A percentile compares a stretch with the other conserved stretches of the same genome.
Evolutionary conservation across 2,329 filamentous ascomycete species (phyloP).

Genomic region (Fusarium nanum): DNA sequence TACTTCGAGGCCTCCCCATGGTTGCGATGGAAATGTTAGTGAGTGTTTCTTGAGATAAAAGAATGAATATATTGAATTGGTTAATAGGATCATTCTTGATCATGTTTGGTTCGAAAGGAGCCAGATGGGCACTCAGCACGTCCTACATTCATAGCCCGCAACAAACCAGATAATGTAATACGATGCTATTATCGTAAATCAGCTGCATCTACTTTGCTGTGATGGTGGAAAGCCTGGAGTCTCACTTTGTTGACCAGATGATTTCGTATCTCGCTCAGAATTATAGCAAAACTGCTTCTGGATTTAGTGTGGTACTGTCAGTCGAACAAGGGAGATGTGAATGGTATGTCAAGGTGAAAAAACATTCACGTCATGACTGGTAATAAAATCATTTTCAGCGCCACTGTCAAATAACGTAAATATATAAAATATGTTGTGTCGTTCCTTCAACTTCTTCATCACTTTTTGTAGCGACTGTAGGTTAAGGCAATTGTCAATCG

Average conservation of each 20-base stretch:
- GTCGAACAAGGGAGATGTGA: conserved; percentile 24
- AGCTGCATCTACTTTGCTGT: too few species aligned
- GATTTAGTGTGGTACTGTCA: conserved; percentile 3
- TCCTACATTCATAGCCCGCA: fast-evolving
- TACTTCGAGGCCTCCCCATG: background rate
- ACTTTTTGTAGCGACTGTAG: background rate
- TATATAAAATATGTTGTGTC: background rate
- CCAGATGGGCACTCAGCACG: background rate
- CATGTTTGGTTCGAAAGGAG: background rate
- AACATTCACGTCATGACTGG: conserved; percentile 41
- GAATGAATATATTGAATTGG: background rate
- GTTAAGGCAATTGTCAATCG: background rate
- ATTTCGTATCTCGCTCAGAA: background rate
- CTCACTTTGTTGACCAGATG: background rate
- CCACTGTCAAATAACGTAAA: conserved; percentile 5
- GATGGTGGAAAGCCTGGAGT: too few species aligned
- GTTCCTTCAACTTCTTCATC: background rate
- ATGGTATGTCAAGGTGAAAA: conserved; percentile 17
- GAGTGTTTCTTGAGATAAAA: background rate
- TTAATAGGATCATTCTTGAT: background rate
- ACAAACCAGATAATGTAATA: background rate
- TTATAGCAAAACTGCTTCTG: conserved; percentile 7
- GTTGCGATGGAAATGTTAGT: background rate
- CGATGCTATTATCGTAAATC: background rate
- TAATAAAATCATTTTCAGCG: conserved; percentile 10